A percentile compares a stretch with the other conserved stretches of the same genome.
Conservation (phyloP, 1,139 yeast genomes). For the Suhomyces coccinellae region DNA sequence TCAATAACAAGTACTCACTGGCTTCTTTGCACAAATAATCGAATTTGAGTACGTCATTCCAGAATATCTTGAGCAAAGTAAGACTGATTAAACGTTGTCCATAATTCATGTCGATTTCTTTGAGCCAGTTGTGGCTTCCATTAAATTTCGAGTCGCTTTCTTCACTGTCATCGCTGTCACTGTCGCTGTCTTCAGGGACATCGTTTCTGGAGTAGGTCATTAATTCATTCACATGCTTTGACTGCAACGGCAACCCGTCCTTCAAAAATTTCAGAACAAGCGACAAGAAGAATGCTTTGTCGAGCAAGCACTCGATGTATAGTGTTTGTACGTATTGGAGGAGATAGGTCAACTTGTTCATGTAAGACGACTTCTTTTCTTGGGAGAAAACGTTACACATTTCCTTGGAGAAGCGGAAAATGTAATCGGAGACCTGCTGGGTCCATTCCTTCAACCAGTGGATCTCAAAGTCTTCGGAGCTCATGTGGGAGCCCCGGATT, state of each 20-base stretch:
- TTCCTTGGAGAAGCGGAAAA: slow-evolving; percentile 52
- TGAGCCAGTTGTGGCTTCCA: slow-evolving; percentile 6
- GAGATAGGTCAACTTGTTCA: slow-evolving; percentile 56
- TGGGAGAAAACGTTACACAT: slow-evolving; percentile 25
- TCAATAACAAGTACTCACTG: slow-evolving; percentile 53
- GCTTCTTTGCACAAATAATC: slow-evolving; percentile 62
- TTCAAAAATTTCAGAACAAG: slow-evolving; percentile 62
- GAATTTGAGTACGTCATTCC: slow-evolving; percentile 60
- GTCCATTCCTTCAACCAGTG: slow-evolving; percentile 90
- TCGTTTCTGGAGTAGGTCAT: slow-evolving; percentile 12
- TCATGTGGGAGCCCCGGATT: slow-evolving; percentile 3
- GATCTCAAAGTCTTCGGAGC: slow-evolving; percentile 41
- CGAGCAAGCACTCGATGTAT: slow-evolving; percentile 67
- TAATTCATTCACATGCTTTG: slow-evolving; percentile 22
- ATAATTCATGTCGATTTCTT: slow-evolving; percentile 29
- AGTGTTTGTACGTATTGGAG: slow-evolving; percentile 61
- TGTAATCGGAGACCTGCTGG: slow-evolving; percentile 64
- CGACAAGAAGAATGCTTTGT: slow-evolving; percentile 57
- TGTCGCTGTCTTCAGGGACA: slow-evolving; percentile 14
- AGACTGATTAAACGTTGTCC: slow-evolving; percentile 47
- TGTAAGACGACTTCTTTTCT: slow-evolving; percentile 48
- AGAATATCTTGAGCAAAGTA: slow-evolving; percentile 63
- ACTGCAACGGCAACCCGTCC: slow-evolving; percentile 50
- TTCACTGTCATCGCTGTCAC: slow-evolving; percentile 13
- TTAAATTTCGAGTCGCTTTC: background rate